Base-by-base conservation (phyloP, 345 rosid species). In the Aegle marmelos region DNA sequence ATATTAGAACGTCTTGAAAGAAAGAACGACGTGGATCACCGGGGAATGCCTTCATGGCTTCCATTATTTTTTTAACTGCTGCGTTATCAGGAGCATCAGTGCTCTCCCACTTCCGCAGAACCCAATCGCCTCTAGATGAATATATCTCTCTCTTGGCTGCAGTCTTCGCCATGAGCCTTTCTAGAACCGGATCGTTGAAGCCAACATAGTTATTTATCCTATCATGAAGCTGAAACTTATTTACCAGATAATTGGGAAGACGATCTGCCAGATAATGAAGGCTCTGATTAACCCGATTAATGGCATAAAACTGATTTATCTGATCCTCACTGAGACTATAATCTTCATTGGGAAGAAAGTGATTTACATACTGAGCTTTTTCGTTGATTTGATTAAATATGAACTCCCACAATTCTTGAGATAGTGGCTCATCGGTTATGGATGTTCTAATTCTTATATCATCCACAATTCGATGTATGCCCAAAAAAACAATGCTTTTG, bases 91-190 rank as follows among this genome's bases (percentile, higher is more conserved):
- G 82, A 74, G 84, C 82, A 60, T 70, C 73, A 6, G 62, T 30
- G 67, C 14, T 13, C 48, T 34, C 77, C 28, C 33, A 10, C 13
- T 84, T 80, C 6, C 79, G 79, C 28, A 92, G 88, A 48, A 85
- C 75, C 89, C 90, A 89, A 5, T 90, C 89, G 7, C 97, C 97
- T 78, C 88, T 85, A 3, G 93, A 88, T 1, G 87, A 72, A 41
- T 84, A 81, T 30, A 89, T 87, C 13, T 39, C 48, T 72, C 80
- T 83, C 82, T 76, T 87, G 56, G 27, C 57, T 11, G 33, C 22
- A 10, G 24, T 31, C 48, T 39, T 39, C 10, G 48, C 48, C 48
- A 39, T 9, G 0, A 10, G 30, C 28, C 4, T 68, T 5, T 10
- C 48, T 39, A 39, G 14, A 39, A 9, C 3, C 48, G 13, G 13